Base-by-base conservation (phyloP, 1,139 yeast genomes). In the Sugiyamaella grinbergsii region DNA sequence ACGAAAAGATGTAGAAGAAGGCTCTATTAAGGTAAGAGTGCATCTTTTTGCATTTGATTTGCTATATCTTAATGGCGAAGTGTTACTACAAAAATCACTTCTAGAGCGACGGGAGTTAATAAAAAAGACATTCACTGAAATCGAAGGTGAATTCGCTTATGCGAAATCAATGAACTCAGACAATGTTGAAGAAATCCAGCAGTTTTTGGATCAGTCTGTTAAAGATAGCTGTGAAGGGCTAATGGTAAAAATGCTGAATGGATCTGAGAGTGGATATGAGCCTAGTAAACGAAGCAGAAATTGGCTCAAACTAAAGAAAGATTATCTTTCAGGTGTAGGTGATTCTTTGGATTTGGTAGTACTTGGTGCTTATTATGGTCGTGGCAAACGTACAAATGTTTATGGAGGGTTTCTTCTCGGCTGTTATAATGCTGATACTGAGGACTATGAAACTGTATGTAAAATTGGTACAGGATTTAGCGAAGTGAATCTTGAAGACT, bases 401-500 rank as follows among this genome's bases (percentile, higher is more conserved):
- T 93, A 91, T 67, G 99, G 99, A 48, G 98, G 98, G 2, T 93
- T 89, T 64, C 70, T 93, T 34, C 74, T 94, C 50, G 98, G 96
- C 0, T 83, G 94, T 36, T 91, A 89, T 66, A 91, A 93, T 63
- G 81, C 82, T 48, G 96, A 91, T 55, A 79, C 89, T 0, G 98
- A 95, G 19, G 97, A 90, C 61, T 89, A 81, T 64, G 98, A 93
- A 66, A 87, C 97, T 0, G 85, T 95, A 40, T 93, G 98, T 71
- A 93, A 94, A 67, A 91, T 94, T 51, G 98, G 98, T 40, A 94
- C 99, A 0, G 99, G 99, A 0, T 93, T 93, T 66, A 81, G 91
- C 34, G 99, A 93, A 58, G 97, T 87, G 56, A 79, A 83, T 62
- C 74, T 93, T 53, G 79, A 79, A 31, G 70, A 71, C 37, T 69